phyloP scores from a whole-genome alignment of 805 yeast genomes.

The Teunomyces kruisii region DNA sequence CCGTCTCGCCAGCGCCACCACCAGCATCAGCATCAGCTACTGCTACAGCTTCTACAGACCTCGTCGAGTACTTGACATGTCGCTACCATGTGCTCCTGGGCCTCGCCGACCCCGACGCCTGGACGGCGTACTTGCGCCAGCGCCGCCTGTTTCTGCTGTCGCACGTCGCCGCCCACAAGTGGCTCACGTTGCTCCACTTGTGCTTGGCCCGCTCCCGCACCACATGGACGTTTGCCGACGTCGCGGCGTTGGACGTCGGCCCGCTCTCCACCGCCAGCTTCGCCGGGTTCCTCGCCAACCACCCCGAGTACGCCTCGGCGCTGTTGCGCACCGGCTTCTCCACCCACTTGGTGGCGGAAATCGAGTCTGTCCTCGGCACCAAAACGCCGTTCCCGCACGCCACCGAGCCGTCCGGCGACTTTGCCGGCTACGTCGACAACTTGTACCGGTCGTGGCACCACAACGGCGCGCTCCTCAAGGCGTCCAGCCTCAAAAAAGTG shows the following conservation, averaged over 20 bases:
- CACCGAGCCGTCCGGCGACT: not conserved
- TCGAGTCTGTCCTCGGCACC: conserved; percentile 16
- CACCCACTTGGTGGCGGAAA: not conserved
- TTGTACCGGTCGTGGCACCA: conserved; percentile 1
- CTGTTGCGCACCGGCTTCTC: conserved; percentile 5
- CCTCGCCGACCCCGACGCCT: not conserved
- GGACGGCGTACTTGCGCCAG: not conserved
- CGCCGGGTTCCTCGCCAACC: not conserved
- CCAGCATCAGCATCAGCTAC: conserved; percentile 13
- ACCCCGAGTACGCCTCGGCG: not conserved
- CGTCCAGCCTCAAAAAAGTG: conserved; percentile 19
- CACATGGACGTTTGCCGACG: conserved; percentile 7
- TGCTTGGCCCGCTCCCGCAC: conserved; percentile 14
- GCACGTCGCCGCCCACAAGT: conserved; percentile 33
- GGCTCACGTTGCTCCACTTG: conserved; percentile 31
- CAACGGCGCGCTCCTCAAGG: conserved; percentile 9
- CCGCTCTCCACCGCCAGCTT: not conserved
- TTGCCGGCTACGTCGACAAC: not conserved
- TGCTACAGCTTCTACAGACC: too few species aligned
- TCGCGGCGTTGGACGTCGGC: not conserved
- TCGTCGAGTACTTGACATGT: conserved; percentile 23
- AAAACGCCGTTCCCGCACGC: conserved; percentile 46
- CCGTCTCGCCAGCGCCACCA: conserved; percentile 6
- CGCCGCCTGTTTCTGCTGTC: conserved; percentile 20
- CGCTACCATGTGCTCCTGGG: conserved; percentile 36